phyloP scores from a whole-genome alignment of 1,284 basidiomycete genomes.

The Cryptococcus sp. region DNA sequence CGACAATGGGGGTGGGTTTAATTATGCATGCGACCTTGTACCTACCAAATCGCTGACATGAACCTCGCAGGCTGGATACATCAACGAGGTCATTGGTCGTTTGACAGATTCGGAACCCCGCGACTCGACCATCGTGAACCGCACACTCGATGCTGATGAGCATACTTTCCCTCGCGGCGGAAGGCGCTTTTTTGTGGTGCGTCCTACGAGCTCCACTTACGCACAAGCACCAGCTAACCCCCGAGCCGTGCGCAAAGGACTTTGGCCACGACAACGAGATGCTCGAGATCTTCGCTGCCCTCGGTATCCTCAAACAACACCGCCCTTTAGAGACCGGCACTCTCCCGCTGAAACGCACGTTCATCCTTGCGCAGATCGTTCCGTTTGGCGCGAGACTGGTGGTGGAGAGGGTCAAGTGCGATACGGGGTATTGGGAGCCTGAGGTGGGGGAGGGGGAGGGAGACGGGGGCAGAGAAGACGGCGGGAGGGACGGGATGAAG shows the following conservation, averaged over 20 bases:
- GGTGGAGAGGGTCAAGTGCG: conserved; percentile 41
- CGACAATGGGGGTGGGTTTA: conserved; percentile 19
- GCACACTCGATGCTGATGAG: conserved; percentile 65
- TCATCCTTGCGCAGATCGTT: conserved; percentile 31
- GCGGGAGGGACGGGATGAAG: conserved; percentile 23
- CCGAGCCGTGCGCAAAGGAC: conserved; percentile 60
- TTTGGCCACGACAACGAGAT: conserved; percentile 81
- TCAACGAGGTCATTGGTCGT: conserved; percentile 80
- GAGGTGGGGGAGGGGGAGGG: conserved; percentile 14
- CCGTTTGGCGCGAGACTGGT: conserved; percentile 42
- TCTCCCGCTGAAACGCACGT: conserved; percentile 30
- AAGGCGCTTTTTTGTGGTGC: conserved; percentile 40
- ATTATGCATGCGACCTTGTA: no score
- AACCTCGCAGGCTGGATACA: conserved; percentile 60
- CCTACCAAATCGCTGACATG: neutral
- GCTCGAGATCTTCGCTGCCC: conserved; percentile 68
- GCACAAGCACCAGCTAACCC: conserved; percentile 38
- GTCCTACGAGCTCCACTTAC: conserved; percentile 6
- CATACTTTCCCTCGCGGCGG: conserved; percentile 62
- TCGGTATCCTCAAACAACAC: conserved; percentile 61
- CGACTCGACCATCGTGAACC: conserved; percentile 73
- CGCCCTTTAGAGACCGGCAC: conserved; percentile 17
- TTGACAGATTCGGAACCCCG: conserved; percentile 60
- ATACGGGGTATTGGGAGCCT: conserved; percentile 33
- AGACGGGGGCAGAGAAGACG: conserved; percentile 1